Conservation (phyloP, 345 rosid species). For the Salix koriyanagi region DNA sequence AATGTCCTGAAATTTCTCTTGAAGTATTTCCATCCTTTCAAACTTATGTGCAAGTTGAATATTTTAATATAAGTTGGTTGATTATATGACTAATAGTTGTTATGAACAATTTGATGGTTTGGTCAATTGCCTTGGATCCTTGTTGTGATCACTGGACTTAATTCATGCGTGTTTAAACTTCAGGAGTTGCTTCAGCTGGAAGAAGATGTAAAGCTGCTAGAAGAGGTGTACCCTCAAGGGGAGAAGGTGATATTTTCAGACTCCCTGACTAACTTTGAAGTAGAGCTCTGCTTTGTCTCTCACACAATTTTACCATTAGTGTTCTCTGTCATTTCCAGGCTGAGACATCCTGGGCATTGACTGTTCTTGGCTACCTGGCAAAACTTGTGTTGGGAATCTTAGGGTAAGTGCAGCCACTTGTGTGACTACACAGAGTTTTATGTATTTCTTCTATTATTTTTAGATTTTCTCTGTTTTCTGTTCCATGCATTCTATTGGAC, state of each 20-base stretch:
- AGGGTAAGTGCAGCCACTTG: constrained; percentile 55
- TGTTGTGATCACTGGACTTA: constrained; percentile 9
- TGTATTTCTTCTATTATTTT: background rate
- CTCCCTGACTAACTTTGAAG: background rate
- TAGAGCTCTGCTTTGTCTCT: background rate
- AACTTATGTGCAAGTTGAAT: background rate
- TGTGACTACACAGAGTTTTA: background rate
- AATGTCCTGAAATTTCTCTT: background rate
- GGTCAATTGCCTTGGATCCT: background rate
- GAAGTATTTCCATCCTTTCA: background rate
- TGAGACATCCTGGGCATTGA: constrained; percentile 94
- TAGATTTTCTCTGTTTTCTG: background rate
- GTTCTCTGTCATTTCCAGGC: constrained; percentile 52
- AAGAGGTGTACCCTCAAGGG: constrained; percentile 98
- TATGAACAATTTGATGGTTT: background rate
- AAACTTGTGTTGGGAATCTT: constrained; percentile 77
- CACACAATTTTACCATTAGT: background rate
- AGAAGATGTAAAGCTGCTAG: constrained; percentile 94
- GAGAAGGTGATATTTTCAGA: constrained; percentile 58
- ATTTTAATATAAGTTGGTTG: background rate
- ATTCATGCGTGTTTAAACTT: constrained; percentile 16
- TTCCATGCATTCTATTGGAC: background rate
- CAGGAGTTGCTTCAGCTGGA: constrained; percentile 92
- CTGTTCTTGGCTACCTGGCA: constrained; percentile 91
- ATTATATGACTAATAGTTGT: background rate